phyloP scores from a whole-genome alignment of 73 alveolate genomes.

The Paramecium sexaurelia region DNA sequence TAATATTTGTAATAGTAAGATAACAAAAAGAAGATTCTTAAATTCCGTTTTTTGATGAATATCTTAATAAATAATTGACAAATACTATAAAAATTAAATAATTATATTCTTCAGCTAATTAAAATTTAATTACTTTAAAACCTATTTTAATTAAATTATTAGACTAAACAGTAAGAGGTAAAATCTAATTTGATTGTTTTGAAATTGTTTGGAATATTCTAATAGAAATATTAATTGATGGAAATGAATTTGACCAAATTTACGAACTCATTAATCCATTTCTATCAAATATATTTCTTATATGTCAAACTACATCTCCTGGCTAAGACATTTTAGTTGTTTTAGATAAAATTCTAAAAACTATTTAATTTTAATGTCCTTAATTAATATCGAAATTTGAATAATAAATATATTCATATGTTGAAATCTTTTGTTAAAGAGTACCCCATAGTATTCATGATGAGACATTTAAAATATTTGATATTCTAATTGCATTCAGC shows the following conservation, averaged over 20 bases:
- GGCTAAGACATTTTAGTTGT: background rate
- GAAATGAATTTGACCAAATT: slow-evolving; percentile 1
- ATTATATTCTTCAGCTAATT: background rate
- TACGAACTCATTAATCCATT: slow-evolving; percentile 37
- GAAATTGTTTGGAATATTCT: slow-evolving; percentile 34
- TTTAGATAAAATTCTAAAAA: background rate
- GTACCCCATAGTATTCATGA: slow-evolving; percentile 66
- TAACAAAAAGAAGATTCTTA: background rate
- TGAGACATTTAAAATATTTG: slow-evolving; percentile 68
- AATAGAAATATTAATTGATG: slow-evolving; percentile 6
- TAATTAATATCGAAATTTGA: background rate
- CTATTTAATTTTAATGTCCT: background rate
- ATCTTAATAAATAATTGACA: background rate
- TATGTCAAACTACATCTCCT: slow-evolving; percentile 17
- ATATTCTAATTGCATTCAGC: background rate
- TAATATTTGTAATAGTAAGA: background rate
- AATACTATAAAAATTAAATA: background rate
- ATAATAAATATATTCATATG: background rate
- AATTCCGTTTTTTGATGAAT: slow-evolving; percentile 12
- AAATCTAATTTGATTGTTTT: slow-evolving; percentile 21
- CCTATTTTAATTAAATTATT: slow-evolving; percentile 37
- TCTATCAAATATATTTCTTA: background rate
- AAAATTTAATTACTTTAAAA: background rate
- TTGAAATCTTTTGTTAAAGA: slow-evolving; percentile 48
- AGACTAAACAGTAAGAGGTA: slow-evolving; percentile 21